These are phyloP conservation scores for Escovopsis sp. DNA, from an alignment of 2,329 filamentous ascomycete genomes.

Conservation along the genomic window DNA sequence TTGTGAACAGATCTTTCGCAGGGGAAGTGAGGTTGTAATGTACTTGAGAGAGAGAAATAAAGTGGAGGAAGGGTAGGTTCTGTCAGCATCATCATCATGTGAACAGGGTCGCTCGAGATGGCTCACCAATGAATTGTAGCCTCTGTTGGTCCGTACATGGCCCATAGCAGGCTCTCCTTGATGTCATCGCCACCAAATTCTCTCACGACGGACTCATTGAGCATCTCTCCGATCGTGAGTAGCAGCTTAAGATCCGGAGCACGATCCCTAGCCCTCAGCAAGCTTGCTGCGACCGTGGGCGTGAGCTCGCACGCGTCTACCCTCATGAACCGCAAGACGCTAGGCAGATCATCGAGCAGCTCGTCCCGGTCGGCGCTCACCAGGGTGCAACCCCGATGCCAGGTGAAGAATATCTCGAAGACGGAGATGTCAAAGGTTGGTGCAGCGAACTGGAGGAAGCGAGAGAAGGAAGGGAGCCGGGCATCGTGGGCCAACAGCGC, in stretches of 20 bases:
- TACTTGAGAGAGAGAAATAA: conserved; percentile 28
- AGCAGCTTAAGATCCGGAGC: conserved; percentile 57
- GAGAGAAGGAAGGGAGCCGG: conserved; percentile 59
- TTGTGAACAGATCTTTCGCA: conserved; percentile 43
- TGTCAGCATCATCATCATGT: too few relatives aligned
- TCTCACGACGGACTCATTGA: conserved; percentile 58
- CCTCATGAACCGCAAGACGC: conserved; percentile 45
- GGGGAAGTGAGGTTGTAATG: conserved; percentile 50
- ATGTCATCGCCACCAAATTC: conserved; percentile 55
- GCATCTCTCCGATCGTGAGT: conserved; percentile 86
- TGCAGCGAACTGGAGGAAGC: conserved; percentile 83
- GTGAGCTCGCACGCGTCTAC: conserved; percentile 83
- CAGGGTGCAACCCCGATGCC: conserved; percentile 59
- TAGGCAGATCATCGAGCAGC: conserved; percentile 63
- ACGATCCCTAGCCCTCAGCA: conserved; percentile 51
- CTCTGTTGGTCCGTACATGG: conserved; percentile 91
- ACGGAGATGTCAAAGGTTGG: conserved; percentile 91
- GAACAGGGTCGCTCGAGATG: too few relatives aligned
- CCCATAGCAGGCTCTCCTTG: conserved; percentile 57
- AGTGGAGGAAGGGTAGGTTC: too few relatives aligned
- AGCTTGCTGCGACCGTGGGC: conserved; percentile 68
- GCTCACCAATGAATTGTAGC: conserved; percentile 67
- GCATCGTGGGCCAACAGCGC: conserved; percentile 67
- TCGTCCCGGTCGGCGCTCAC: conserved; percentile 53
- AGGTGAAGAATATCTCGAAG: conserved; percentile 87